Conservation (phyloP, 108 stramenopile species). For the Aurantiochytrium sp. region DNA sequence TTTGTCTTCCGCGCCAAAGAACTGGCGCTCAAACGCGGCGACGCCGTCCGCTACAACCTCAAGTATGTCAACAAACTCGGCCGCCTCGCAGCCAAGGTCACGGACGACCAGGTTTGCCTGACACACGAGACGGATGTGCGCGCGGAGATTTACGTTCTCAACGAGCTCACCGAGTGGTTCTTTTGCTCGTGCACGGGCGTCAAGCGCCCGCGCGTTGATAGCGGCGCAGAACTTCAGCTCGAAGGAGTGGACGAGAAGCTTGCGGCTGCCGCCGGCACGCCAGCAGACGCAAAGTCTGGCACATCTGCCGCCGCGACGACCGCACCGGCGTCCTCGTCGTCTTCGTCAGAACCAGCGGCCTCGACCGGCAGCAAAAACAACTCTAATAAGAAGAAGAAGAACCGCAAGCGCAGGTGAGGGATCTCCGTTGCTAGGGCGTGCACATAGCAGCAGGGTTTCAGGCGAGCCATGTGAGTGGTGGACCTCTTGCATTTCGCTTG, state of each 20-base stretch:
- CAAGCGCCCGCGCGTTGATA: not conserved
- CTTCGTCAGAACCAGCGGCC: not conserved
- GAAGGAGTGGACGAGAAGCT: not conserved
- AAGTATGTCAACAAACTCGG: not conserved
- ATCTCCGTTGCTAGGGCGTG: no score
- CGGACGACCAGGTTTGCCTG: not conserved
- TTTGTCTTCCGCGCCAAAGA: conserved; percentile 2
- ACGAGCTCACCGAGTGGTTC: conserved; percentile 4
- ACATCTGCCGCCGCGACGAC: not conserved
- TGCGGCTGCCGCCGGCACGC: not conserved
- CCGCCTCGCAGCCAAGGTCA: not conserved
- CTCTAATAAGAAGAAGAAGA: not conserved
- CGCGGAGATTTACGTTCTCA: not conserved
- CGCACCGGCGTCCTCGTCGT: no score
- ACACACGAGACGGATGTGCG: not conserved
- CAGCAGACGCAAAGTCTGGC: not conserved
- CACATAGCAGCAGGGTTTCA: no score
- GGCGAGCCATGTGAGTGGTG: no score
- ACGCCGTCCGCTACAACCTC: not conserved
- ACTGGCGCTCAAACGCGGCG: not conserved
- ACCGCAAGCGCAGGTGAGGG: not conserved
- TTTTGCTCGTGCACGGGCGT: not conserved
- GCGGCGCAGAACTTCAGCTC: not conserved
- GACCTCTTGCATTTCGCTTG: no score
- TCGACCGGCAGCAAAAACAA: not conserved